These are phyloP conservation scores for Protomyces arabidopsidicola DNA, from an alignment of 1,139 yeast species.

Conservation along the genomic window DNA sequence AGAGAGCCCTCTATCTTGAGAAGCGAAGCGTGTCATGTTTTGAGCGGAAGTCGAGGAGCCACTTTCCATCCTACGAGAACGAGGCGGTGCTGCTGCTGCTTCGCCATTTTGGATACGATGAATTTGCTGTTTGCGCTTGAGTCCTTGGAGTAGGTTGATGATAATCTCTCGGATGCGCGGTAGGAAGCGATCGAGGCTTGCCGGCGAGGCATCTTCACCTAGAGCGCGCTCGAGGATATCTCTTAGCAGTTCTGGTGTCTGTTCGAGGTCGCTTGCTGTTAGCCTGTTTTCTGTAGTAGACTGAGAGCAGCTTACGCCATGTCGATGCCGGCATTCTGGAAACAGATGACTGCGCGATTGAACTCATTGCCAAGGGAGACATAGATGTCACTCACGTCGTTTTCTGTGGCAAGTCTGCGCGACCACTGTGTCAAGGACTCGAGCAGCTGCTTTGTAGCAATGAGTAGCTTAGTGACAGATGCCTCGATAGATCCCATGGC, in stretches of 20 bases:
- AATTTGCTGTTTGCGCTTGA: conserved; percentile 70
- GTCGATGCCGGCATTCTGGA: conserved; percentile 62
- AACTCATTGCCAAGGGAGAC: conserved; percentile 92
- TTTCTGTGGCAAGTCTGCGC: conserved; percentile 66
- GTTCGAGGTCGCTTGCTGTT: conserved; percentile 55
- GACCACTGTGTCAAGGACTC: conserved; percentile 93
- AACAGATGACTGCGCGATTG: conserved; percentile 75
- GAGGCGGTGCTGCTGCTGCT: conserved; percentile 4
- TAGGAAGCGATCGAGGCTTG: conserved; percentile 68
- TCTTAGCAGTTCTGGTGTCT: conserved; percentile 69
- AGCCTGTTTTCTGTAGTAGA: not conserved
- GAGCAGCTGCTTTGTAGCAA: conserved; percentile 80
- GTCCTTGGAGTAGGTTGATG: conserved; percentile 69
- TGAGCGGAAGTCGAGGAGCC: not conserved
- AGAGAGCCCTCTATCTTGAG: not conserved
- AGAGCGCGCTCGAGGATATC: conserved; percentile 79
- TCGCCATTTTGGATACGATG: conserved; percentile 34
- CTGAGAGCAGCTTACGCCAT: conserved; percentile 39
- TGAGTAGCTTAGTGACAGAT: conserved; percentile 73
- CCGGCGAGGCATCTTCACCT: conserved; percentile 80
- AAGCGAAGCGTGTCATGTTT: not conserved
- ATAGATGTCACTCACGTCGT: conserved; percentile 83
- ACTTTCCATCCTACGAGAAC: conserved; percentile 2
- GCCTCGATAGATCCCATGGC: conserved; percentile 47
- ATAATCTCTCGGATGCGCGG: conserved; percentile 86